These are phyloP conservation scores for Ambispora gerdemannii DNA, from an alignment of 192 early-diverging fungal species.

Conservation along the genomic window DNA sequence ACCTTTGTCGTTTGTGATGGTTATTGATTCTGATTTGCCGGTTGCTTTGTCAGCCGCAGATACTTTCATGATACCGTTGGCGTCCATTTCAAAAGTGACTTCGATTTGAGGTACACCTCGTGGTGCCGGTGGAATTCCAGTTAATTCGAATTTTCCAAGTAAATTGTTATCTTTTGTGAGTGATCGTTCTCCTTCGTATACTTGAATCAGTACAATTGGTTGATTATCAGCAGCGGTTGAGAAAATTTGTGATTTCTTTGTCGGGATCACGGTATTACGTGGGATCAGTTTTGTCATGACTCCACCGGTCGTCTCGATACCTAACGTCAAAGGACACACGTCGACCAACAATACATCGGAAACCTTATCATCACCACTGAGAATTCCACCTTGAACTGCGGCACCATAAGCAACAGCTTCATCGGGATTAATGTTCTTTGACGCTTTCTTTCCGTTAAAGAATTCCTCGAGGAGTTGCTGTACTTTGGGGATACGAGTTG, in stretches of 20 bases:
- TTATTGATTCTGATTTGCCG: slow-evolving; percentile 93
- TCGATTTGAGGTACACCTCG: slow-evolving; percentile 97
- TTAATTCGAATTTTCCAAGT: slow-evolving; percentile 95
- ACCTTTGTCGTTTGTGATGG: slow-evolving; percentile 96
- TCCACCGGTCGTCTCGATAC: slow-evolving; percentile 97
- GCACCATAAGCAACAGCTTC: slow-evolving; percentile 98
- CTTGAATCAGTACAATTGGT: slow-evolving; percentile 91
- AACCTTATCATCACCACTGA: slow-evolving; percentile 68
- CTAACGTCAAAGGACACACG: slow-evolving; percentile 93
- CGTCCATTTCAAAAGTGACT: slow-evolving; percentile 94
- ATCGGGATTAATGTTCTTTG: slow-evolving; percentile 97
- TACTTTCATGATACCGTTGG: slow-evolving; percentile 91
- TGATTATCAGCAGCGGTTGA: slow-evolving; percentile 97
- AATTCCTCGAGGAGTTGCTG: slow-evolving; percentile 87
- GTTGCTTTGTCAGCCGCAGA: slow-evolving; percentile 93
- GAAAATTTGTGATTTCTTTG: slow-evolving; percentile 98
- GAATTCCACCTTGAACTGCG: slow-evolving; percentile 91
- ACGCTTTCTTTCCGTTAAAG: slow-evolving; percentile 96
- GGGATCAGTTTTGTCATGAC: slow-evolving; percentile 94
- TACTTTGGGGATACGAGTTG: slow-evolving; percentile 98
- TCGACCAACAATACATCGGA: slow-evolving; percentile 78
- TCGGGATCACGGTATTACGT: slow-evolving; percentile 90
- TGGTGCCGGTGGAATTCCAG: slow-evolving; percentile 87
- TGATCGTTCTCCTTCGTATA: slow-evolving; percentile 94
- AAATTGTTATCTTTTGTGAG: slow-evolving; percentile 98